phyloP scores from a whole-genome alignment of 257 asterid genomes.

The Nicotiana undulata region DNA sequence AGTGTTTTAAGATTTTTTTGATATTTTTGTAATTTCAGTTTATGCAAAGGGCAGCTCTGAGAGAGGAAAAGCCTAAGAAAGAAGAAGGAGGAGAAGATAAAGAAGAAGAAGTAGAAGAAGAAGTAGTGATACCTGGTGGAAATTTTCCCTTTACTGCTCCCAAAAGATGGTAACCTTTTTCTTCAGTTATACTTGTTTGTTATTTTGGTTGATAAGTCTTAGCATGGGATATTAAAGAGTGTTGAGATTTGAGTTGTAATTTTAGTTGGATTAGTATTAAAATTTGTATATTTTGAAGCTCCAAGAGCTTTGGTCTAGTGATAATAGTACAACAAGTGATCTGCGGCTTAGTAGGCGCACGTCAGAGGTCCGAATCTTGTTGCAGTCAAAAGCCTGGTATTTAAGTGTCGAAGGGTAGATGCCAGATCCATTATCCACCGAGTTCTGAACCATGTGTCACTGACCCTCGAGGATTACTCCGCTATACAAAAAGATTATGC shows the following conservation, averaged over 20 bases:
- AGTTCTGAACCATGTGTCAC: too few relatives aligned
- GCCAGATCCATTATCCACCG: too few relatives aligned
- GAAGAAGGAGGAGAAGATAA: conserved; percentile 32
- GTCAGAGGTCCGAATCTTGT: too few relatives aligned
- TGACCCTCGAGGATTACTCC: too few relatives aligned
- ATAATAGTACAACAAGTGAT: too few relatives aligned
- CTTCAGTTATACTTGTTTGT: not conserved
- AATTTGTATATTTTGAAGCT: not conserved
- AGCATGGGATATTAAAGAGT: not conserved
- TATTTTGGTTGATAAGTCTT: not conserved
- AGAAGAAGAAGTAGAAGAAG: conserved; percentile 33
- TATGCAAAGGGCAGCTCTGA: conserved; percentile 83
- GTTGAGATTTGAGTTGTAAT: not conserved
- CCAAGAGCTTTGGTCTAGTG: too few relatives aligned
- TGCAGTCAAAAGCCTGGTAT: too few relatives aligned
- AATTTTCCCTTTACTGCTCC: conserved; percentile 37
- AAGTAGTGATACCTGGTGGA: conserved; percentile 38
- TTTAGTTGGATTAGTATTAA: not conserved
- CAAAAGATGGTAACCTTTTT: conserved; percentile 57
- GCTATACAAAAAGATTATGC: too few relatives aligned
- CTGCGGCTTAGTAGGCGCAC: too few relatives aligned
- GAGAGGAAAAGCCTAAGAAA: conserved; percentile 46
- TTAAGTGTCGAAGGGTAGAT: too few relatives aligned
- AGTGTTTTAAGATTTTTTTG: not conserved
- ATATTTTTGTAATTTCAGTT: conserved; percentile 36